phyloP scores from a whole-genome alignment of 768 basidiomycete species.

The Leccinum broughii region DNA sequence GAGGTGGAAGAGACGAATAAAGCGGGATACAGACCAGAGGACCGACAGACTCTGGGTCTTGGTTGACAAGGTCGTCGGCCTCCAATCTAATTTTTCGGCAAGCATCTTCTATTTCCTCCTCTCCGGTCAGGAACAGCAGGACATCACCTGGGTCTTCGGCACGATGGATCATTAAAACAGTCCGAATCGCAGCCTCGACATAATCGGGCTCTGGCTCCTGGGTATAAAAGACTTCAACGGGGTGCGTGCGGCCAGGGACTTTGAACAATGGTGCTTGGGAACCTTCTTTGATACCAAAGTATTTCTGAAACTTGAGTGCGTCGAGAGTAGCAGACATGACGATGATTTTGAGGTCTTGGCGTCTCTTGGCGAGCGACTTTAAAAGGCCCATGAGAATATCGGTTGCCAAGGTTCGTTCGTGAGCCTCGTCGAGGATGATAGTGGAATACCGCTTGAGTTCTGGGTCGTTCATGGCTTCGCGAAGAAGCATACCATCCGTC shows the following conservation, averaged over 20 bases:
- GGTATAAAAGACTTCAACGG: conserved; percentile 94
- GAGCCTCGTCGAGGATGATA: conserved; percentile 98
- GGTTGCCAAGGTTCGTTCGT: conserved; percentile 96
- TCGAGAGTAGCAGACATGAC: conserved; percentile 99
- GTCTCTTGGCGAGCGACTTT: conserved; percentile 77
- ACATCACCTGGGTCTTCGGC: conserved; percentile 94
- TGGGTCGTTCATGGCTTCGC: conserved; percentile 98
- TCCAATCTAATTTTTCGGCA: conserved; percentile 92
- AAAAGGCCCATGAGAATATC: conserved; percentile 98
- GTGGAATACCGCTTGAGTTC: conserved; percentile 88
- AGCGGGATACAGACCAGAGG: conserved; percentile 89
- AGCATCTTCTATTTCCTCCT: conserved; percentile 97
- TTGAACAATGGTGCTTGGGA: conserved; percentile 77
- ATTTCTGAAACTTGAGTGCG: conserved; percentile 94
- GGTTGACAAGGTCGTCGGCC: conserved; percentile 77
- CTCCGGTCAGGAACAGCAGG: conserved; percentile 93
- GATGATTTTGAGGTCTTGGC: conserved; percentile 92
- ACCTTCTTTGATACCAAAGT: conserved; percentile 58
- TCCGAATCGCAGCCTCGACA: conserved; percentile 94
- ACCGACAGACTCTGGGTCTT: conserved; percentile 74
- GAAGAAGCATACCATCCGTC: conserved; percentile 99
- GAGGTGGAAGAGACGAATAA: conserved; percentile 92
- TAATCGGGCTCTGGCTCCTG: conserved; percentile 94
- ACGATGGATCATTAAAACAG: conserved; percentile 95
- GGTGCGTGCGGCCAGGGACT: conserved; percentile 91